Evolutionary conservation across 495 filamentous ascomycete species (phyloP).

Genomic region (Hyphodiscus hymeniophilus): DNA sequence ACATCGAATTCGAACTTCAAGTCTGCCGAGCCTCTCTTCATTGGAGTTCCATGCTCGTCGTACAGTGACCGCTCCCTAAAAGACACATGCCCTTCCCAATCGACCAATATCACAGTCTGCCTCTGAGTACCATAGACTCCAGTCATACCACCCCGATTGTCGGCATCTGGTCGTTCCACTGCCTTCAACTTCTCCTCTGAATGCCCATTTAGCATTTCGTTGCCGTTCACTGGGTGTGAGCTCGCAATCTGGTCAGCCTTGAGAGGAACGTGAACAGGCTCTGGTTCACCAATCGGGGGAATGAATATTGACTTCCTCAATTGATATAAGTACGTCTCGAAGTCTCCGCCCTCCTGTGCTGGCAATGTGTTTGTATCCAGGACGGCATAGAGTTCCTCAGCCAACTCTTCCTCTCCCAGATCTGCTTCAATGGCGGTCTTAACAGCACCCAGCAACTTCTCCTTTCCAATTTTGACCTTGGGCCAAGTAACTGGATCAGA

Average conservation of each 20-base stretch:
- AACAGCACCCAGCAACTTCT: constrained; percentile 34
- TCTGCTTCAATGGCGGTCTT: constrained; percentile 33
- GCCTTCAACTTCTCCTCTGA: constrained; percentile 20
- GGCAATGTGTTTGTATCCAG: constrained; percentile 70
- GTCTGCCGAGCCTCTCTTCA: constrained; percentile 54
- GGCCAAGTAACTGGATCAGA: constrained; percentile 63
- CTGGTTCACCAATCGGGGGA: constrained; percentile 54
- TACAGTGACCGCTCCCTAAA: constrained; percentile 81
- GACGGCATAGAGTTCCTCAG: constrained; percentile 60
- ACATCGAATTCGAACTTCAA: constrained; percentile 55
- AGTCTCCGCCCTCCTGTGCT: constrained; percentile 43
- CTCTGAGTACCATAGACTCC: constrained; percentile 88
- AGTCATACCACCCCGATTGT: constrained; percentile 35
- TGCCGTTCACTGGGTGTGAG: constrained; percentile 12
- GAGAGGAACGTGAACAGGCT: constrained; percentile 22
- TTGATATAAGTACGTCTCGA: constrained; percentile 61
- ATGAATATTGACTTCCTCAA: constrained; percentile 80
- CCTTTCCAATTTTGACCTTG: constrained; percentile 58
- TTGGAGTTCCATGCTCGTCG: constrained; percentile 54
- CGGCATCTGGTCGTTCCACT: constrained; percentile 24
- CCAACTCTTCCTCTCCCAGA: constrained; percentile 53
- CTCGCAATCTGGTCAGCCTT: constrained; percentile 18
- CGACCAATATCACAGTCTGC: constrained; percentile 79
- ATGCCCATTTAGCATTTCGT: constrained; percentile 23
- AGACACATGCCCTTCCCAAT: constrained; percentile 62